phyloP scores from a whole-genome alignment of 73 alveolate genomes.

The Symbiodinium natans region DNA sequence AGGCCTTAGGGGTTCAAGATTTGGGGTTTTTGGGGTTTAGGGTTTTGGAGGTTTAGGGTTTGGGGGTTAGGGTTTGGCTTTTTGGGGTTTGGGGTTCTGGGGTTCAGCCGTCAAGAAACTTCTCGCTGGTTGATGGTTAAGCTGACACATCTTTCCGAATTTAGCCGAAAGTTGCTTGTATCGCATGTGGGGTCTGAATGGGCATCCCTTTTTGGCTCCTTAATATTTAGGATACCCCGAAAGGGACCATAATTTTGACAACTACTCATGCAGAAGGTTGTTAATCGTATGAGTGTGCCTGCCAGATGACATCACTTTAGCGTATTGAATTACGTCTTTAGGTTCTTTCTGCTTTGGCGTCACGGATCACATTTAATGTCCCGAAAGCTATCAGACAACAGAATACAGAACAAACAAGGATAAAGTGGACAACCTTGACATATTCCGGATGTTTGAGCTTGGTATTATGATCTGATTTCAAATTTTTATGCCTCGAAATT shows the following conservation, averaged over 20 bases:
- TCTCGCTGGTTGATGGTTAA: not conserved
- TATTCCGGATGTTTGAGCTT: not conserved
- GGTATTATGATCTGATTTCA: not conserved
- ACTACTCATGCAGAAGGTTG: no score
- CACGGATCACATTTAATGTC: not conserved
- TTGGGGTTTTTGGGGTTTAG: no score
- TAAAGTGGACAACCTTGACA: not conserved
- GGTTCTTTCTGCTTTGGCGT: slow-evolving; percentile 26
- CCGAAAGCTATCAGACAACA: not conserved
- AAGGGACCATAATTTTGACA: no score
- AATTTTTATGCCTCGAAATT: no score
- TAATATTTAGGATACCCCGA: no score
- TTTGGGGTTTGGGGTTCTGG: no score
- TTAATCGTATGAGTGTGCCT: not conserved
- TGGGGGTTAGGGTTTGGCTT: no score
- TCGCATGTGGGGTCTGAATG: no score
- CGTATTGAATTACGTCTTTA: not conserved
- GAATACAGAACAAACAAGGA: not conserved
- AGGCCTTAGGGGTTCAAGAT: no score
- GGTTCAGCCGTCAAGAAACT: not conserved
- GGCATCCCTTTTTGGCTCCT: no score
- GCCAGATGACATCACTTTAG: not conserved
- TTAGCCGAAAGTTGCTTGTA: not conserved
- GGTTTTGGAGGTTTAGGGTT: no score
- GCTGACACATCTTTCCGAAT: not conserved